These are phyloP conservation scores for Tulasnella sp. DNA, from an alignment of 768 basidiomycete genomes.

Conservation along the genomic window DNA sequence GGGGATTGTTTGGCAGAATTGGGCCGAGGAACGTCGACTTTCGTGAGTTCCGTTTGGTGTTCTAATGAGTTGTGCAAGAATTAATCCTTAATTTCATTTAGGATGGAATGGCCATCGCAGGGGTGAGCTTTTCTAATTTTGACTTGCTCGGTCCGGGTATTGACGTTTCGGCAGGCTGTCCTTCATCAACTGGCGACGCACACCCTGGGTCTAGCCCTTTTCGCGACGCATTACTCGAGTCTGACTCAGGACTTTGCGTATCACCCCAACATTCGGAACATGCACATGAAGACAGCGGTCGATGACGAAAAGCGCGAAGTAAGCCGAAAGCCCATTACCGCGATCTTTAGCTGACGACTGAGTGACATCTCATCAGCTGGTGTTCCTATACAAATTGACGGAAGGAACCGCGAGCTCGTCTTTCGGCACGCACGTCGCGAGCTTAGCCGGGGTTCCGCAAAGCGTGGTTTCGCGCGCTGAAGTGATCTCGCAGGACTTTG, in stretches of 20 bases:
- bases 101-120: conserved; percentile 99
- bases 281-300: conserved; percentile 92
- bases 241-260: conserved; percentile 89
- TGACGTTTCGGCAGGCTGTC: conserved; percentile 48
- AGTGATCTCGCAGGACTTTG: conserved; percentile 74
- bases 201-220: conserved; percentile 84
- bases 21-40: conserved; percentile 92
- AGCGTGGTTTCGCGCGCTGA: conserved; percentile 84
- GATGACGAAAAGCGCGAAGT: conserved; percentile 89
- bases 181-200: conserved; percentile 90
- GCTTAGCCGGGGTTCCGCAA: conserved; percentile 81
- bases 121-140: conserved; percentile 34
- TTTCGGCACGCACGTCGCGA: conserved; percentile 91
- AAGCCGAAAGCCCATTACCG: conserved; percentile 15
- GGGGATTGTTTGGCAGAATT: conserved; percentile 49
- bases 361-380: conserved; percentile 41
- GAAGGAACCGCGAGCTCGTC: conserved; percentile 78
- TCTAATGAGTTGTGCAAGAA: background rate
- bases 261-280: conserved; percentile 84
- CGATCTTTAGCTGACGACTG: background rate
- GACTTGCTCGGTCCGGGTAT: background rate
- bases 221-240: conserved; percentile 96
- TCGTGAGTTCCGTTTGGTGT: conserved; percentile 37
- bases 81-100: conserved; percentile 24
- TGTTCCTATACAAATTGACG: conserved; percentile 94